Base-by-base conservation (phyloP, 2,329 filamentous ascomycete species). In the Colletotrichum shisoi region DNA sequence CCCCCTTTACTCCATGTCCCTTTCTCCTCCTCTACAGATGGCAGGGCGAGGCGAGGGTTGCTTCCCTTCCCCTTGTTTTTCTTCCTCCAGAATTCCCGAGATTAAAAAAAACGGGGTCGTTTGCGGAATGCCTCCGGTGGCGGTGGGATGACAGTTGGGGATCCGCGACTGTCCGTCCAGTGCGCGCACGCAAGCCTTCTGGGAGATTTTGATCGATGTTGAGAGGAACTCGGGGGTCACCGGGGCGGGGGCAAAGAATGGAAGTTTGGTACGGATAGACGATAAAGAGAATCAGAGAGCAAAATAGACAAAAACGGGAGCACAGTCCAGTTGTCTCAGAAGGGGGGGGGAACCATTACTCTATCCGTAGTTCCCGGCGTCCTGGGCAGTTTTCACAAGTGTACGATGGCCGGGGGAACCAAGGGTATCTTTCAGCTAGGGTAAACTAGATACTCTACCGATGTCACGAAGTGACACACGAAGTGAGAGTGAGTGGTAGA, bases 391-490 rank as follows among this genome's bases (percentile, higher is more conserved):
- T 40, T 39, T 21, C 49, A 42, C 31, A 63, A 45, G 19, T 52
- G 48, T 53, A 45, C 53, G 40, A 19, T 34, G 44, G 24, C 63
- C 21, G 27, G 58, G 52, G 39, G 40, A 27, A 24, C 51, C 51
- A 44, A 62, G 24, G 52, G 52, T 57, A 39, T 57, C 34, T 31
- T 31, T 31, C 51, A 52, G 48, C 51, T 12, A n/a, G 6, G 54
- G 54, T 4, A 27, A 48, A 31, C 45, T 8, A 31, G 15, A 21
- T 31, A 51, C 7, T 21, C n/a, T n/a, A 40, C 19, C 19, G 6
- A 34, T 21, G 31, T 39, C 21, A 40, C 39, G 46, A 39, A n/a
- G n/a, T n/a, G n/a, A n/a, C n/a, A n/a, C n/a, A n/a, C n/a, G n/a
- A n/a, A n/a, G n/a, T n/a, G 24, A n/a, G 11, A n/a, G 6, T 31